Percentiles rank a stretch among this genome's conserved stretches.
Conservation (phyloP, 2,329 filamentous ascomycete species). For the Arthrobotrys conoides region DNA sequence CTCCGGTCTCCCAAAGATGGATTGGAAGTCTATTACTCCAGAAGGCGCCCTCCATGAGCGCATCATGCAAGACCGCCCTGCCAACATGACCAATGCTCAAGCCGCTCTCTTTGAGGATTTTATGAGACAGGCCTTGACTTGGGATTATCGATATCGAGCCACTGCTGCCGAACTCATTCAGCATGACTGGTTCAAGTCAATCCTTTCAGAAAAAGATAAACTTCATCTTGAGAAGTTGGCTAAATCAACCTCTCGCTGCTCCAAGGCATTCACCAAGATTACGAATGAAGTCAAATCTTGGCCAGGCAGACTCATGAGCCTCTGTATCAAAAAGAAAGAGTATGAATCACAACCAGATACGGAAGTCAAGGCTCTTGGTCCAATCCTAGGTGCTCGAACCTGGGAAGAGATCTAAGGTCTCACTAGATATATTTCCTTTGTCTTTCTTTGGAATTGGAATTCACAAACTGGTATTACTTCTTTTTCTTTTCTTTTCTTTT, state of each 20-base stretch:
- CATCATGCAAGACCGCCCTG: slow-evolving; percentile 49
- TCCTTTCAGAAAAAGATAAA: slow-evolving; percentile 40
- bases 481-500: slow-evolving; percentile 9
- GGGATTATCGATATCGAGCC: slow-evolving; percentile 54
- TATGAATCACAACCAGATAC: slow-evolving; percentile 16
- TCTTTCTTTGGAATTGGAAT: slow-evolving; percentile 12
- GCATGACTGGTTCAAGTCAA: slow-evolving; percentile 49
- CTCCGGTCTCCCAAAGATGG: slow-evolving; percentile 43
- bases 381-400: slow-evolving; percentile 8
- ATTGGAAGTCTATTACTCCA: slow-evolving; percentile 31
- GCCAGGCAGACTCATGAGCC: slow-evolving; percentile 7
- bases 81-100: slow-evolving; percentile 27
- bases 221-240: slow-evolving; percentile 11
- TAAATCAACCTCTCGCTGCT: slow-evolving; percentile 2
- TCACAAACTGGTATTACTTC: neutral
- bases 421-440: neutral
- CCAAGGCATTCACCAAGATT: slow-evolving; percentile 1
- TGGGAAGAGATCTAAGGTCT: slow-evolving; percentile 17
- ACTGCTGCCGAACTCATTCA: slow-evolving; percentile 52
- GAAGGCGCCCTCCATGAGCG: slow-evolving; percentile 50
- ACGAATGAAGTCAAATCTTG: slow-evolving; percentile 10
- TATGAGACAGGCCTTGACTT: slow-evolving; percentile 46
- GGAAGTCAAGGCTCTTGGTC: slow-evolving; percentile 10
- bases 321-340: slow-evolving; percentile 41
- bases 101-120: slow-evolving; percentile 53